Conservation (phyloP, 768 basidiomycete genomes). For the Pleurotus salmoneostramineus region DNA sequence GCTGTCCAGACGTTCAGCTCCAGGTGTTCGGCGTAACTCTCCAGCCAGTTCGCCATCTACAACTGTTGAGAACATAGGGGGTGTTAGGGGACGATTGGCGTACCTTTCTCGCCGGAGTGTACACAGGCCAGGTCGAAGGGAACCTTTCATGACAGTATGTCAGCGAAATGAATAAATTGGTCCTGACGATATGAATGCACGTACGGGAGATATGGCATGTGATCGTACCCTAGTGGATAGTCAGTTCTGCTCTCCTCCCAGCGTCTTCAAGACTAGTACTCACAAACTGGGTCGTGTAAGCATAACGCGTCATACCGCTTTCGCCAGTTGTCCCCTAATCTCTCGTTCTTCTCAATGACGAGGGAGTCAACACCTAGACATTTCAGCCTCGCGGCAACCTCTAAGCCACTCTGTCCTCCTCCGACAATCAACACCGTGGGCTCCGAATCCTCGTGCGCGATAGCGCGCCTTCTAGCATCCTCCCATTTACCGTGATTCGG, state of each 20-base stretch:
- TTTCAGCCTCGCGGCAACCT: constrained; percentile 62
- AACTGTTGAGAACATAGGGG: neutral
- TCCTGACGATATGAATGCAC: constrained; percentile 12
- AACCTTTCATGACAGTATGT: constrained; percentile 30
- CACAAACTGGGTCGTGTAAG: constrained; percentile 50
- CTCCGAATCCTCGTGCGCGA: constrained; percentile 42
- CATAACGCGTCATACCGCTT: constrained; percentile 56
- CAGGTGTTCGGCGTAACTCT: constrained; percentile 44
- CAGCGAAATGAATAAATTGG: neutral
- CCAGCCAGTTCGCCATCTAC: constrained; percentile 61
- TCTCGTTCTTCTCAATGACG: constrained; percentile 51
- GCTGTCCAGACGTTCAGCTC: constrained; percentile 54
- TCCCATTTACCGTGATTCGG: constrained; percentile 57
- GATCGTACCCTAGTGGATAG: constrained; percentile 25
- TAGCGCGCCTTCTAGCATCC: constrained; percentile 34
- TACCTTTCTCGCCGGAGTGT: constrained; percentile 46
- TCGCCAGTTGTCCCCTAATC: constrained; percentile 61
- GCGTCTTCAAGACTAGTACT: constrained; percentile 14
- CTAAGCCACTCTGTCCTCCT: constrained; percentile 66
- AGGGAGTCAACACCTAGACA: constrained; percentile 50
- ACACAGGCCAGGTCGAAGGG: constrained; percentile 57
- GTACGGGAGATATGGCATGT: constrained; percentile 48
- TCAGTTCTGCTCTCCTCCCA: constrained; percentile 12
- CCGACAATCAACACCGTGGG: constrained; percentile 64
- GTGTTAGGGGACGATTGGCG: constrained; percentile 11